Evolutionary conservation across 164 flowering plant species (phyloP), one percentile per base, ranked within the genome.

Genomic region (Aristolochia fimbriata): DNA sequence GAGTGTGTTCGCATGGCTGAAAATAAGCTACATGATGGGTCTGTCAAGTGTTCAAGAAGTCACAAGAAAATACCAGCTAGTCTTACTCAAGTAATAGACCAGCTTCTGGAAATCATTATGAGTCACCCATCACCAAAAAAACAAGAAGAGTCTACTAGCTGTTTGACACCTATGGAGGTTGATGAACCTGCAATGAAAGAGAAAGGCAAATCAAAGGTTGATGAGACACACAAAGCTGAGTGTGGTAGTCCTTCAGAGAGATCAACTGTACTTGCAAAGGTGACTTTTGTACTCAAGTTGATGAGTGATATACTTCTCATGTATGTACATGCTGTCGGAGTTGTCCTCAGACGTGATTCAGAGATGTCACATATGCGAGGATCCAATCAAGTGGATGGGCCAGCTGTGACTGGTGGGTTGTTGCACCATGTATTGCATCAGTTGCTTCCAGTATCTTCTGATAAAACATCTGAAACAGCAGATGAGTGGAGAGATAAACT

Each of bases 131-230:
- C 75, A 22, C 47, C 62, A 20, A 66, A 65, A 65, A 49, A 46
- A 24, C 72, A 62, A 56, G 88, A 77, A 69, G 82, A 77, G 47
- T 65, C 60, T 59, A 30, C 62, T 12, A 64, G 61, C 57, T 60
- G 56, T 43, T 54, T 58, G 7, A 64, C 62, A 55, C 74, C 80
- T 19, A 87, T 92, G 98, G 97, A 89, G 57, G 77, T 87, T 37
- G 91, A 87, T 84, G 88, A 76, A 69, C 80, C 91, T 61, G 62
- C 73, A 21, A 70, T 65, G 14, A 89, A 79, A 68, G 73, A 74
- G 11, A 92, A 92, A 73, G 98, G 98, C 23, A 92, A 92, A 72
- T 77, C 87, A 60, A 85, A 83, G 73, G 86, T 87, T 73, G 89
- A 76, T 59, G 94, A 81, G 54, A 62, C 71, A 30, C 70, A 58